Percentiles rank a stretch among this genome's conserved stretches.
These are phyloP conservation scores for Apophysomyces sp. DNA, from an alignment of 371 early-diverging fungal species.

Conservation along the genomic window DNA sequence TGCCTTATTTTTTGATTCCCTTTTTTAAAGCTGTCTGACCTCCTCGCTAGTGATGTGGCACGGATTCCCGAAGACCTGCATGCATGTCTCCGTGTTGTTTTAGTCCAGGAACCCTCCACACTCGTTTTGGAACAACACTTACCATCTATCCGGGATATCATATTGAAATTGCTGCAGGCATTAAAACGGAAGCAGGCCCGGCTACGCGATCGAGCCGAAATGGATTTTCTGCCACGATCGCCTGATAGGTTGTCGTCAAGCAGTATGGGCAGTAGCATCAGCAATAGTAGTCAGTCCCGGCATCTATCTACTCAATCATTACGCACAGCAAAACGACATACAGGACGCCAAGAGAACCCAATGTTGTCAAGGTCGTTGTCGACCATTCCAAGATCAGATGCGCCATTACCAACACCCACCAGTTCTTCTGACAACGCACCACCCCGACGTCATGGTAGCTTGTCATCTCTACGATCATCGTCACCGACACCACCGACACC, in stretches of 20 bases:
- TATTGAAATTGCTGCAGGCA: slow-evolving; percentile 52
- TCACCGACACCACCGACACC: background rate
- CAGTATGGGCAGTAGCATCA: background rate
- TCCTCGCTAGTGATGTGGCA: slow-evolving; percentile 40
- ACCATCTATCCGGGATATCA: slow-evolving; percentile 55
- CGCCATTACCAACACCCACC: background rate
- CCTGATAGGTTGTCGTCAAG: background rate
- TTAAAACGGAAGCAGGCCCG: slow-evolving; percentile 54
- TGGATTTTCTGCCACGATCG: background rate
- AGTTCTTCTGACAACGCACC: slow-evolving; percentile 2
- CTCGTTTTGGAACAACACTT: slow-evolving; percentile 50
- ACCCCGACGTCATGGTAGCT: background rate
- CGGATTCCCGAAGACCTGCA: slow-evolving; percentile 53
- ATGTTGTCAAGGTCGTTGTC: slow-evolving; percentile 3
- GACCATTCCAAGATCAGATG: background rate
- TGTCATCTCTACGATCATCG: background rate
- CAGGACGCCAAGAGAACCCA: background rate
- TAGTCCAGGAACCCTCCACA: slow-evolving; percentile 49
- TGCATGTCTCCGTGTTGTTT: slow-evolving; percentile 41
- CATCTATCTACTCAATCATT: slow-evolving; percentile 1
- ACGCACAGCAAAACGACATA: background rate
- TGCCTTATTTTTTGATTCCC: background rate
- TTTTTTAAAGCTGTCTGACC: background rate
- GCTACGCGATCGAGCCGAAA: slow-evolving; percentile 30
- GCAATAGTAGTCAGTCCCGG: background rate